Evolutionary conservation across 345 rosid genomes (phyloP).

Genomic region (Hypericum androsaemum): DNA sequence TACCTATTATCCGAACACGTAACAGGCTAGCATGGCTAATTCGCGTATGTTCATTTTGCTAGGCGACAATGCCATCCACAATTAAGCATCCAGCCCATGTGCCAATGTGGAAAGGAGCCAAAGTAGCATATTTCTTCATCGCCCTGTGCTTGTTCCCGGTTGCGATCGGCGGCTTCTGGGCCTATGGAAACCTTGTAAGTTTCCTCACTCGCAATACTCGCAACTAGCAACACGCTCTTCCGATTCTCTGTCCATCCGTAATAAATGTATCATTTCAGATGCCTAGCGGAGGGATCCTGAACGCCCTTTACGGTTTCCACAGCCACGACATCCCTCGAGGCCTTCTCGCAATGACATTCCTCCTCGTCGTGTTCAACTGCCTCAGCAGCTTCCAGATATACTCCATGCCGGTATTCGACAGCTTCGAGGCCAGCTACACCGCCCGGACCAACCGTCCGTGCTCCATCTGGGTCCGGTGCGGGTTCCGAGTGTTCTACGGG

Average conservation of each 20-base stretch:
- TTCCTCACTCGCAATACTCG: background rate
- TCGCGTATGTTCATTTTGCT: conserved; percentile 6
- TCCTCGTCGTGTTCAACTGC: conserved; percentile 85
- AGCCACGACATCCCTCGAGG: conserved; percentile 82
- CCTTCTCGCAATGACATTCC: conserved; percentile 74
- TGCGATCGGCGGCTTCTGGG: conserved; percentile 96
- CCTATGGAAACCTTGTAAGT: conserved; percentile 90
- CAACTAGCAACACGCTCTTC: background rate
- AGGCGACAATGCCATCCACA: conserved; percentile 99
- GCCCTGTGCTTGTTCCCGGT: conserved; percentile 82
- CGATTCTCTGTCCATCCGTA: background rate
- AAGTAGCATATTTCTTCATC: conserved; percentile 79
- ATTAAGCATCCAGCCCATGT: conserved; percentile 96
- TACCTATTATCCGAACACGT: too few species aligned
- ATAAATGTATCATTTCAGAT: conserved; percentile 32
- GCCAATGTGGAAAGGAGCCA: conserved; percentile 99
- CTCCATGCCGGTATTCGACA: conserved; percentile 93
- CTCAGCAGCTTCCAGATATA: conserved; percentile 93
- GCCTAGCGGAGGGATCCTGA: conserved; percentile 89
- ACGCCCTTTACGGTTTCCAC: conserved; percentile 76
- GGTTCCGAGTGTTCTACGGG: conserved; percentile 81
- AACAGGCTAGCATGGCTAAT: too few species aligned
- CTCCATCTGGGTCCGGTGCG: conserved; percentile 89
- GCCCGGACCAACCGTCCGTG: conserved; percentile 90
- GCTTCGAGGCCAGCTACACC: conserved; percentile 94